These are phyloP conservation scores for Trametes sp. DNA, from an alignment of 1,284 basidiomycete species.

Conservation along the genomic window DNA sequence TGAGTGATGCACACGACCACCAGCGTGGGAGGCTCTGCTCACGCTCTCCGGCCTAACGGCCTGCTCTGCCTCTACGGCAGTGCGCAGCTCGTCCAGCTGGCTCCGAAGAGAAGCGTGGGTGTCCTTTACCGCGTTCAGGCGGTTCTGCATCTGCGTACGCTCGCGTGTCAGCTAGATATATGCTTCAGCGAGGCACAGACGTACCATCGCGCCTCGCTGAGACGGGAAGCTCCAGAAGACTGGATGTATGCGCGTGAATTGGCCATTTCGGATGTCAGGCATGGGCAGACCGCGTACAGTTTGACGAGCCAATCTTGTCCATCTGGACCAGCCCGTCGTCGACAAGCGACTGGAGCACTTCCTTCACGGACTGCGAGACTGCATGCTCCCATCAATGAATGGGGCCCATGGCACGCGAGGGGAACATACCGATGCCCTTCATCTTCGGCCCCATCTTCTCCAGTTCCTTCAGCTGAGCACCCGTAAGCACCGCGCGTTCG, in stretches of 20 bases:
- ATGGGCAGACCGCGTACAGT: constrained; percentile 62
- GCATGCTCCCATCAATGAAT: not conserved
- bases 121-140: constrained; percentile 63
- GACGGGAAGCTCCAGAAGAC: constrained; percentile 96
- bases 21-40: constrained; percentile 37
- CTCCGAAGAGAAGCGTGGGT: constrained; percentile 52
- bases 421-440: constrained; percentile 81
- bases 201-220: constrained; percentile 79
- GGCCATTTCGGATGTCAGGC: not conserved
- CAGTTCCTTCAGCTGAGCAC: constrained; percentile 78
- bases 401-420: not conserved
- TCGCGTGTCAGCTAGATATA: not conserved
- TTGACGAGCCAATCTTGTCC: constrained; percentile 92
- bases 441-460: constrained; percentile 86
- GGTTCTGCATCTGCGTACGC: constrained; percentile 60
- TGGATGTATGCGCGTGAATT: constrained; percentile 51
- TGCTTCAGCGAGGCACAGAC: constrained; percentile 28
- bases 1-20: not conserved
- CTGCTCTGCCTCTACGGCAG: constrained; percentile 57
- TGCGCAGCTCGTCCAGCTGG: constrained; percentile 50
- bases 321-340: constrained; percentile 83
- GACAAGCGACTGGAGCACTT: constrained; percentile 84
- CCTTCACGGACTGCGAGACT: constrained; percentile 91
- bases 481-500: not conserved
- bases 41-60: constrained; percentile 72